A percentile compares a stretch with the other conserved stretches of the same genome.
phyloP scores from a whole-genome alignment of 805 yeast species.

The Zygosaccharomyces siamensis region DNA sequence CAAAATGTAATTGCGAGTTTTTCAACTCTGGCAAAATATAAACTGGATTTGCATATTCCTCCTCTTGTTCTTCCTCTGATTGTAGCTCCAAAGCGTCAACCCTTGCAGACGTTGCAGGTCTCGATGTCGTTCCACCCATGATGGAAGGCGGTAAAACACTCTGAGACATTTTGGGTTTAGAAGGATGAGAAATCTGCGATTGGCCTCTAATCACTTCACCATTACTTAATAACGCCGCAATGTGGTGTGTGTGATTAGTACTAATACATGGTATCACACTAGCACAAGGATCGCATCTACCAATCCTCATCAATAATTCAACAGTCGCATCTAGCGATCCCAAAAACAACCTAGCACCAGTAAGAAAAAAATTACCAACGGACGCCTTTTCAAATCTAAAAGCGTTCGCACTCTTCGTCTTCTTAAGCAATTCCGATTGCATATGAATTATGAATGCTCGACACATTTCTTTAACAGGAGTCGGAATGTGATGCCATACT shows the following conservation, averaged over 20 bases:
- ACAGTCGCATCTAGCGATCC: slow-evolving; percentile 84
- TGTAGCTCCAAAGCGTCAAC: neutral
- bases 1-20: slow-evolving; percentile 69
- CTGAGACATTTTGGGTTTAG: slow-evolving; percentile 16
- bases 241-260: slow-evolving; percentile 81
- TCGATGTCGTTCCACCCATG: neutral
- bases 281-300: slow-evolving; percentile 39
- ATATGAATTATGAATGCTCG: slow-evolving; percentile 75
- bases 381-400: slow-evolving; percentile 76
- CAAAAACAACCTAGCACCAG: slow-evolving; percentile 75
- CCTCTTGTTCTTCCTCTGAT: slow-evolving; percentile 48
- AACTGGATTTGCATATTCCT: slow-evolving; percentile 49
- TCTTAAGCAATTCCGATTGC: slow-evolving; percentile 68
- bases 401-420: slow-evolving; percentile 41
- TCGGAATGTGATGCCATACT: slow-evolving; percentile 58
- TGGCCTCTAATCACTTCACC: slow-evolving; percentile 83
- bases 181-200: slow-evolving; percentile 88
- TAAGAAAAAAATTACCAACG: slow-evolving; percentile 76
- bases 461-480: slow-evolving; percentile 63
- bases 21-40: slow-evolving; percentile 65
- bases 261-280: slow-evolving; percentile 76
- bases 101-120: slow-evolving; percentile 7
- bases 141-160: slow-evolving; percentile 16
- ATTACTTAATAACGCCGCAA: slow-evolving; percentile 65
- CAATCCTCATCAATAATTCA: slow-evolving; percentile 63